These are phyloP conservation scores for Gentiana dahurica DNA, from an alignment of 257 asterid genomes.

Conservation along the genomic window DNA sequence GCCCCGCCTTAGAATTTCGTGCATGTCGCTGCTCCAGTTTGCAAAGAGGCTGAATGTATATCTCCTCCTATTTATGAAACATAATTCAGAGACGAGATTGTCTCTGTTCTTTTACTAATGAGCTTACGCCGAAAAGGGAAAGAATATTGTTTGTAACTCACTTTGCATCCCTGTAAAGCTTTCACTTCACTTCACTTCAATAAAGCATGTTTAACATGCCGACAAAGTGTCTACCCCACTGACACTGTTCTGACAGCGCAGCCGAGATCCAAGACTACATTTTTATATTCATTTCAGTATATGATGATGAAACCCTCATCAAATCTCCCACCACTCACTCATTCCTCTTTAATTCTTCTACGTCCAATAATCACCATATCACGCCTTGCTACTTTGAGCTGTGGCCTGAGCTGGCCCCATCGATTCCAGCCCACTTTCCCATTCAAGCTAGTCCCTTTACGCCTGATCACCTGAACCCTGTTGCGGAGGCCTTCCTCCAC, in stretches of 20 bases:
- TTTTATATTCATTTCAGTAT: background rate
- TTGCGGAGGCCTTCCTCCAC: conserved; percentile 17
- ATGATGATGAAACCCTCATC: background rate
- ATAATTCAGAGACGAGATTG: background rate
- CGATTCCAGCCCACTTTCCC: conserved; percentile 28
- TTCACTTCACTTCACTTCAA: background rate
- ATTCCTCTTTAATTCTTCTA: background rate
- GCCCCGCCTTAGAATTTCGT: too few species aligned
- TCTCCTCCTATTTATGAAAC: too few species aligned
- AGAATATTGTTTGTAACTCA: background rate
- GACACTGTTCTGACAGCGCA: conserved; percentile 19
- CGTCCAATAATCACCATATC: conserved; percentile 13
- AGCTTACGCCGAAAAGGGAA: background rate
- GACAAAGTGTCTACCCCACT: conserved; percentile 21
- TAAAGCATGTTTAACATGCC: conserved; percentile 5
- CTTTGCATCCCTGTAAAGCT: background rate
- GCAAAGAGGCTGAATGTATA: too few species aligned
- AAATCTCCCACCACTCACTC: background rate
- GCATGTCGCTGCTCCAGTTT: too few species aligned
- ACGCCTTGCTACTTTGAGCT: conserved; percentile 26
- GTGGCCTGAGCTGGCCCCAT: conserved; percentile 24
- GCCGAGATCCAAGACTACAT: conserved; percentile 37
- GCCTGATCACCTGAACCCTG: conserved; percentile 17
- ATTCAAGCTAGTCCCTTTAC: conserved; percentile 13
- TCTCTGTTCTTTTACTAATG: background rate